phyloP scores from a whole-genome alignment of 306 rosid genomes.

The Cucurbita ficifolia region DNA sequence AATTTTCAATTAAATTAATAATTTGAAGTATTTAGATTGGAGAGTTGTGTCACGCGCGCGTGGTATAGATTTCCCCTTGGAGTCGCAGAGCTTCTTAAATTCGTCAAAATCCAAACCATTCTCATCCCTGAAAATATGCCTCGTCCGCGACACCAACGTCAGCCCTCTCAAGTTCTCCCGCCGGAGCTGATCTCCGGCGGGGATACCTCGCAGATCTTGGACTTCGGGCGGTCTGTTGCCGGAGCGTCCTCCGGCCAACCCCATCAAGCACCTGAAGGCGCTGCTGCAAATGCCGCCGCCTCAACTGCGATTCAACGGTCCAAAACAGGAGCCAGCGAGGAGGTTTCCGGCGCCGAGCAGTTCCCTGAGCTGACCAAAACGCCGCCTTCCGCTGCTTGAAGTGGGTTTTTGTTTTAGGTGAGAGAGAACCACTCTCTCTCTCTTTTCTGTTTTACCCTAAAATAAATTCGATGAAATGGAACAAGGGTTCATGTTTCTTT shows the following conservation, averaged over 20 bases:
- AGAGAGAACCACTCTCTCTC: not conserved
- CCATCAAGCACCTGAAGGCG: not conserved
- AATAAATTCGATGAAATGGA: not conserved
- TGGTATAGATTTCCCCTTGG: not conserved
- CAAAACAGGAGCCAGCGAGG: not conserved
- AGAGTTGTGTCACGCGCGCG: not conserved
- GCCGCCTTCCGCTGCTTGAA: not conserved
- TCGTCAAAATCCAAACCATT: not conserved
- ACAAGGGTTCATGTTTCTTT: too few species aligned
- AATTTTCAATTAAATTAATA: too few species aligned
- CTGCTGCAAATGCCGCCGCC: not conserved
- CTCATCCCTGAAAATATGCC: not conserved
- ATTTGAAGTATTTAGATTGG: not conserved
- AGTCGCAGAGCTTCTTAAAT: not conserved
- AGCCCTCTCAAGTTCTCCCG: not conserved
- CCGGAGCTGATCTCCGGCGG: not conserved
- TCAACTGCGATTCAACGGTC: not conserved
- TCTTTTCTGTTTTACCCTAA: not conserved
- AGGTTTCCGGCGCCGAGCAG: not conserved
- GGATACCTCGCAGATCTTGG: not conserved
- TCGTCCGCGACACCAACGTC: conserved; percentile 5
- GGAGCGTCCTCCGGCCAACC: not conserved
- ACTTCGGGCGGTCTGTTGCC: not conserved
- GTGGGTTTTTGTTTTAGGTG: not conserved
- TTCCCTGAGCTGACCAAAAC: not conserved